Evolutionary conservation across 2,329 filamentous ascomycete genomes (phyloP).

Genomic region (Microsporum audouinii): DNA sequence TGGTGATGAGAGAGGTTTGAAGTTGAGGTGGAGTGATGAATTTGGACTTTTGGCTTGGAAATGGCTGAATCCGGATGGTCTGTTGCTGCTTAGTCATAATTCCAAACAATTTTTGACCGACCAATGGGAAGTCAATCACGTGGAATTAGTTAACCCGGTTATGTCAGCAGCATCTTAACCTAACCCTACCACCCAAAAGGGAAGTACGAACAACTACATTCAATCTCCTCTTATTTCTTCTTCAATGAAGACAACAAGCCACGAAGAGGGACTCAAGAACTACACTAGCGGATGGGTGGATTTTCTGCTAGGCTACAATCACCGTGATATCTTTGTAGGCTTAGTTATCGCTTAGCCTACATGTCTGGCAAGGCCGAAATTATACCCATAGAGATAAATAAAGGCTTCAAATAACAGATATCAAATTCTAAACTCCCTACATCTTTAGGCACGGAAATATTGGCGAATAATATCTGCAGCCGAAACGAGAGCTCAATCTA

Average conservation of each 20-base stretch:
- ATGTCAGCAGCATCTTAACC: background rate
- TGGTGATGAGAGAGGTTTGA: background rate
- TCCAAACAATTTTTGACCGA: background rate
- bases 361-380: too few relatives aligned
- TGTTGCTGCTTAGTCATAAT: conserved; percentile 10
- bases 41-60: conserved; percentile 6
- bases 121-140: background rate
- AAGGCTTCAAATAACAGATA: too few relatives aligned
- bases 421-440: too few relatives aligned
- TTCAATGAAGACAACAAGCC: background rate
- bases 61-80: conserved; percentile 12
- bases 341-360: too few relatives aligned
- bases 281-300: too few relatives aligned
- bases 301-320: too few relatives aligned
- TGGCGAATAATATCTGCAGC: too few relatives aligned
- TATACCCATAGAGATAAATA: too few relatives aligned
- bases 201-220: background rate
- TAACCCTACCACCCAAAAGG: background rate
- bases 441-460: too few relatives aligned
- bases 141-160: background rate
- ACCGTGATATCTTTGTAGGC: too few relatives aligned
- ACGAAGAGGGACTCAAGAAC: background rate
- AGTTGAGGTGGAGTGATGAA: background rate
- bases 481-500: too few relatives aligned
- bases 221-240: background rate